phyloP scores from a whole-genome alignment of 1,139 yeast genomes.

The Protomyces pachydermus region DNA sequence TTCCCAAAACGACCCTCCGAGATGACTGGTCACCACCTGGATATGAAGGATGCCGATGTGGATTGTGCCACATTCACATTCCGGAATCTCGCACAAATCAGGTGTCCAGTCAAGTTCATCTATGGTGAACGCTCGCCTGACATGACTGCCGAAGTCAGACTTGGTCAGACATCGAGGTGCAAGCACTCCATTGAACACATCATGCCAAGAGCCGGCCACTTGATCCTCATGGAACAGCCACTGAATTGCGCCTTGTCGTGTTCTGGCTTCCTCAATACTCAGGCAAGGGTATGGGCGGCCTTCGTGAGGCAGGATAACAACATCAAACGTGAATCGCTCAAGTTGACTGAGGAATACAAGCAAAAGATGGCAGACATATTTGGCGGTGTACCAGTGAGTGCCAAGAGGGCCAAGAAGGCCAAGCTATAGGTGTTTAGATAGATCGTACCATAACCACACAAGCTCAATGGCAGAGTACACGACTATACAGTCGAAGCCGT shows the following conservation, averaged over 20 bases:
- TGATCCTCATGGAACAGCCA: conserved; percentile 29
- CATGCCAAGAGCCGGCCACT: conserved; percentile 25
- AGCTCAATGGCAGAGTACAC: not conserved
- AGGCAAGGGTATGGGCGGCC: not conserved
- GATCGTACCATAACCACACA: not conserved
- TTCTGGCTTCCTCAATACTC: not conserved
- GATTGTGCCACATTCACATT: conserved; percentile 1
- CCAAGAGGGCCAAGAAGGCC: not conserved
- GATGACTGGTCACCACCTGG: not conserved
- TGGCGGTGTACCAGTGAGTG: not conserved
- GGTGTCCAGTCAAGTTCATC: conserved; percentile 25
- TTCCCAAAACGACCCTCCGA: conserved; percentile 1
- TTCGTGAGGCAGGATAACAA: not conserved
- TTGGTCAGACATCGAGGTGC: not conserved
- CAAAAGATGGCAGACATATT: not conserved
- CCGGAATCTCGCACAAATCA: conserved; percentile 15
- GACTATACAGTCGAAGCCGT: not conserved
- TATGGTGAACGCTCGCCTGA: conserved; percentile 22
- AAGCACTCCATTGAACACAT: conserved; percentile 14
- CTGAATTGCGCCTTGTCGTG: not conserved
- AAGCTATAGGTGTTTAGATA: not conserved
- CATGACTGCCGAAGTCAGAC: not conserved
- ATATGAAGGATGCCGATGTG: not conserved
- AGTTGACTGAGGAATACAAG: conserved; percentile 1
- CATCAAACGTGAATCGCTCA: not conserved